Percentiles rank a stretch among this genome's conserved stretches.
phyloP scores from a whole-genome alignment of 1,139 yeast genomes.

The Sugiyamaella paludigena region DNA sequence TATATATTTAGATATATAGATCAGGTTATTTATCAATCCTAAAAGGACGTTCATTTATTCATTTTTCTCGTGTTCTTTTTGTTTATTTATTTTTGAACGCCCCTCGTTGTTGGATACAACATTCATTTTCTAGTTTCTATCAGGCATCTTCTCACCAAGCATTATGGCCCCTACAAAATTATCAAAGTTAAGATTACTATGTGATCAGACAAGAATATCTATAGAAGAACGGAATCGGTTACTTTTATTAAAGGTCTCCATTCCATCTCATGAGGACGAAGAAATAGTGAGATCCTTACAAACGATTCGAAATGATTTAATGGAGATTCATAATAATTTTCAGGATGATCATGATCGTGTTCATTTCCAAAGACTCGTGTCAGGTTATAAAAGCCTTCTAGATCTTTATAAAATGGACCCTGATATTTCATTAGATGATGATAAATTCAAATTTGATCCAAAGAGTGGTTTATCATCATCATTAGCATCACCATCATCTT shows the following conservation, averaged over 20 bases:
- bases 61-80: not conserved
- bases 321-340: constrained; percentile 22
- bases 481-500: not conserved
- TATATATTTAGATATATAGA: not conserved
- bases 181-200: constrained; percentile 29
- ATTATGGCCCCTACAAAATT: constrained; percentile 18
- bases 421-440: constrained; percentile 14
- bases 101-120: not conserved
- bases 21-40: not conserved
- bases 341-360: constrained; percentile 13
- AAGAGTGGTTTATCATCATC: not conserved
- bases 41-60: not conserved
- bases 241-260: constrained; percentile 45
- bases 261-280: constrained; percentile 53
- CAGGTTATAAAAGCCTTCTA: constrained; percentile 14
- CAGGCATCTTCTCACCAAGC: constrained; percentile 2
- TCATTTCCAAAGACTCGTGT: constrained; percentile 17
- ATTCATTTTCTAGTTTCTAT: not conserved
- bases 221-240: constrained; percentile 54
- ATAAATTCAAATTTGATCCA: not conserved
- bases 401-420: constrained; percentile 21
- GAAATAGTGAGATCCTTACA: constrained; percentile 49
- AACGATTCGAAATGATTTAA: constrained; percentile 40
- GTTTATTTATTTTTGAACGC: not conserved
- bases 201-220: constrained; percentile 44